Conservation (phyloP, 306 rosid genomes). For the Hylodesmum podocarpum region DNA sequence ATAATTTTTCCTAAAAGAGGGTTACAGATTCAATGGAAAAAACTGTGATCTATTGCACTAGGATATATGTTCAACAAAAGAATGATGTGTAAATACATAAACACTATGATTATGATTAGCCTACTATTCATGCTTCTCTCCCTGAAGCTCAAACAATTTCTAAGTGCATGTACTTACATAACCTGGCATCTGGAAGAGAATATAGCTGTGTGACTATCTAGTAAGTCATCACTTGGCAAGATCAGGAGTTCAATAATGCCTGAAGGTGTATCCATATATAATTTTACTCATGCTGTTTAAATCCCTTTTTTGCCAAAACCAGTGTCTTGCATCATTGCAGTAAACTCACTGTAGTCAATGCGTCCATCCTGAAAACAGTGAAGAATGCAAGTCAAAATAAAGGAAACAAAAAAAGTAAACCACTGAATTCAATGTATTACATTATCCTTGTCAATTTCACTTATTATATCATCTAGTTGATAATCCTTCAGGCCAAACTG, state of each 20-base stretch:
- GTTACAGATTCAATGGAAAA: conserved; percentile 20
- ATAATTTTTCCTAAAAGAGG: no score
- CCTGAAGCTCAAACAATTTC: conserved; percentile 41
- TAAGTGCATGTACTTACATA: conserved; percentile 38
- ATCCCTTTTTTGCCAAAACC: conserved; percentile 52
- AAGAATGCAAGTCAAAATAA: conserved; percentile 20
- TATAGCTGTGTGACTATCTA: conserved; percentile 35
- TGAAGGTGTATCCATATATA: conserved; percentile 34
- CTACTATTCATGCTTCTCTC: conserved; percentile 37
- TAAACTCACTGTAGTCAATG: conserved; percentile 92
- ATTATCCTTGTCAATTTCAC: conserved; percentile 80
- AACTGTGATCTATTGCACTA: conserved; percentile 29
- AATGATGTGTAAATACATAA: conserved; percentile 38
- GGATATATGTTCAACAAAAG: conserved; percentile 29
- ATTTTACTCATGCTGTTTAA: conserved; percentile 39
- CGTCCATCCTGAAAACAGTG: conserved; percentile 84
- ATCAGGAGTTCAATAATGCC: conserved; percentile 36
- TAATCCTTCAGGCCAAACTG: conserved; percentile 72
- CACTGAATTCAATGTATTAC: conserved; percentile 43
- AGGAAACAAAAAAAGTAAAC: neutral
- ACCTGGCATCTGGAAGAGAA: conserved; percentile 38
- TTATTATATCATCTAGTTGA: conserved; percentile 75
- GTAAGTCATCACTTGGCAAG: conserved; percentile 32
- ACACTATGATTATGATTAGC: conserved; percentile 30
- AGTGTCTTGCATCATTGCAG: conserved; percentile 94